Evolutionary conservation across 148 eudicot genomes (phyloP).

Genomic region (Limonium bicolor): DNA sequence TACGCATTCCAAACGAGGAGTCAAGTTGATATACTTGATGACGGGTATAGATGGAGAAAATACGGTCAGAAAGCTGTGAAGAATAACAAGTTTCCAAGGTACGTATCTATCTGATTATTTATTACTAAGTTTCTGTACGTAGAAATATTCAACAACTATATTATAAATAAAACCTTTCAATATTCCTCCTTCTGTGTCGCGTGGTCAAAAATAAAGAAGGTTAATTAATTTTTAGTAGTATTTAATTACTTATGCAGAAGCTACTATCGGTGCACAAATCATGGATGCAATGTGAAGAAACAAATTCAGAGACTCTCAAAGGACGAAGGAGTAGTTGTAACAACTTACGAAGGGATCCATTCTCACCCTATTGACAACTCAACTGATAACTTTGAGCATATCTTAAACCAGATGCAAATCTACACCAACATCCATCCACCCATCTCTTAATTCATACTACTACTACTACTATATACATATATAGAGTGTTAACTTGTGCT

Average conservation of each 20-base stretch:
- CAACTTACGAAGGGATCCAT: slow-evolving; percentile 88
- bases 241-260: slow-evolving; percentile 29
- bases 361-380: slow-evolving; percentile 66
- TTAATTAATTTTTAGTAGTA: no score
- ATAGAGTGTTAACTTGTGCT: no score
- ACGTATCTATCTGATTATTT: not conserved
- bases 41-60: slow-evolving; percentile 67
- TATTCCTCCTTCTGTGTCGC: no score
- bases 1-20: slow-evolving; percentile 55
- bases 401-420: slow-evolving; percentile 75
- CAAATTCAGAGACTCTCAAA: slow-evolving; percentile 74
- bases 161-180: no score
- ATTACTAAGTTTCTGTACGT: no score
- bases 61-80: slow-evolving; percentile 69
- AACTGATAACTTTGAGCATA: slow-evolving; percentile 77
- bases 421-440: slow-evolving; percentile 6
- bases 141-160: no score
- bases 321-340: slow-evolving; percentile 66
- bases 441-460: not conserved
- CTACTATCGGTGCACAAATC: slow-evolving; percentile 66
- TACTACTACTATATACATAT: no score
- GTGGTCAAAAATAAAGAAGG: no score
- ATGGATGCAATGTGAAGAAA: slow-evolving; percentile 84
- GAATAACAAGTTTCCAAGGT: slow-evolving; percentile 52
- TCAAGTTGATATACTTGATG: slow-evolving; percentile 68